phyloP scores from a whole-genome alignment of 352 stramenopile genomes.

The Aphanomyces stellatus region DNA sequence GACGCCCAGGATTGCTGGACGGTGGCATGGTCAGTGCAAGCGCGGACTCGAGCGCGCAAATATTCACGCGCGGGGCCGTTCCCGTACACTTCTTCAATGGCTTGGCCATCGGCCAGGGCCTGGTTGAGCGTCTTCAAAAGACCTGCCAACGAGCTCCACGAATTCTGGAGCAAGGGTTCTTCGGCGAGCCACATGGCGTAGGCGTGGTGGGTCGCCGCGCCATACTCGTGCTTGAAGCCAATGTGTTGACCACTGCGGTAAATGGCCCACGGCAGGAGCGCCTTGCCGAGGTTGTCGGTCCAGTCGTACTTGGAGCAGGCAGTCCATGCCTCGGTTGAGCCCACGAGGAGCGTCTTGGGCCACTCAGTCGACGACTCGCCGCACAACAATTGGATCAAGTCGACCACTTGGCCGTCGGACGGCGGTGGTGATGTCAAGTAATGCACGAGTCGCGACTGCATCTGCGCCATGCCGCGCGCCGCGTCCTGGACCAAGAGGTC shows the following conservation, averaged over 20 bases:
- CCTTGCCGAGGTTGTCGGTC: neutral
- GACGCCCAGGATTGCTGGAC: neutral
- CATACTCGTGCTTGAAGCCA: neutral
- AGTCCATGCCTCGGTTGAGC: neutral
- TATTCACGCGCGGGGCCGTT: neutral
- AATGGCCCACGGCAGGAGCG: conserved; percentile 11
- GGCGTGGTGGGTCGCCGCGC: neutral
- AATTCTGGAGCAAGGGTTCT: neutral
- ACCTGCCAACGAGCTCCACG: neutral
- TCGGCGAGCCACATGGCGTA: neutral
- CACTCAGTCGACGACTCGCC: neutral
- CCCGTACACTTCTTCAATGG: neutral
- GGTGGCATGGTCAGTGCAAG: neutral
- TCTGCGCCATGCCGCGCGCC: neutral
- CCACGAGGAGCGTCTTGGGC: conserved; percentile 3
- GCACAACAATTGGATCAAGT: neutral
- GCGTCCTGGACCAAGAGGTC: conserved; percentile 9
- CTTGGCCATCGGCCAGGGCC: neutral
- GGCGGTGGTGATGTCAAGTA: neutral
- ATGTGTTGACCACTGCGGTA: conserved; percentile 14
- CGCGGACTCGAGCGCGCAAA: conserved; percentile 2
- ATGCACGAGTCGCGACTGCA: neutral
- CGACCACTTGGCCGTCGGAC: neutral
- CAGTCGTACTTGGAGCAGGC: neutral
- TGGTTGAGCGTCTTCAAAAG: neutral